A percentile compares a stretch with the other conserved stretches of the same genome.
Evolutionary conservation across 176 grass and related monocot species (phyloP).

Genomic region (Metroxylon sagu): DNA sequence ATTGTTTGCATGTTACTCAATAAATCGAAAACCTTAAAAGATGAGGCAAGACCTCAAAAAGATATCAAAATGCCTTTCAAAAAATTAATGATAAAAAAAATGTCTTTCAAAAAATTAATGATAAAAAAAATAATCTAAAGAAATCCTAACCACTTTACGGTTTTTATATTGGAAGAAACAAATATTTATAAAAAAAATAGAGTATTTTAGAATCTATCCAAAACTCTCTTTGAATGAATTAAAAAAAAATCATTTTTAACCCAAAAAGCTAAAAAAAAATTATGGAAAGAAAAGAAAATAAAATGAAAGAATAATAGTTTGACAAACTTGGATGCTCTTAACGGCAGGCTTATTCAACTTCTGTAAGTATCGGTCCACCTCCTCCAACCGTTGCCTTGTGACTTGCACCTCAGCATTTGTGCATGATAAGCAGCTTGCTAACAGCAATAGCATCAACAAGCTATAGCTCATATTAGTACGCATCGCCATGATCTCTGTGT

Average conservation of each 20-base stretch:
- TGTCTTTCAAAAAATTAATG: too few species aligned
- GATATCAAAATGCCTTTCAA: too few species aligned
- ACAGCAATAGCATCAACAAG: not conserved
- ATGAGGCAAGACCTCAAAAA: too few species aligned
- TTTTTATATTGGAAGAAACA: too few species aligned
- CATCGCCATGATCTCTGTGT: conserved; percentile 20
- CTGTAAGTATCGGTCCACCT: conserved; percentile 28
- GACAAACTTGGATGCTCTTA: conserved; percentile 43
- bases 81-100: too few species aligned
- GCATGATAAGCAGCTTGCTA: conserved; percentile 8
- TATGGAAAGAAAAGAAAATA: too few species aligned
- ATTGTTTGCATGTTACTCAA: too few species aligned
- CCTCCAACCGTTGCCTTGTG: conserved; percentile 7
- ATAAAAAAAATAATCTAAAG: too few species aligned
- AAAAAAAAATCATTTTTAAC: not conserved
- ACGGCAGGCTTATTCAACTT: conserved; percentile 49
- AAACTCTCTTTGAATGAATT: not conserved
- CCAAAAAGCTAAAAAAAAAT: not conserved
- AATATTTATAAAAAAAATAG: too few species aligned
- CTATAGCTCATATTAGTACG: conserved; percentile 2
- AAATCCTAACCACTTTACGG: too few species aligned
- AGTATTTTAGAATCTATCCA: too few species aligned
- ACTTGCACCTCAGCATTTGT: not conserved
- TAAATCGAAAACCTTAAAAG: too few species aligned
- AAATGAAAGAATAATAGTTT: not conserved